Evolutionary conservation across 176 grass and related monocot genomes (phyloP), one percentile per base, ranked within the genome.

Genomic region (Aegilops bicornis): DNA sequence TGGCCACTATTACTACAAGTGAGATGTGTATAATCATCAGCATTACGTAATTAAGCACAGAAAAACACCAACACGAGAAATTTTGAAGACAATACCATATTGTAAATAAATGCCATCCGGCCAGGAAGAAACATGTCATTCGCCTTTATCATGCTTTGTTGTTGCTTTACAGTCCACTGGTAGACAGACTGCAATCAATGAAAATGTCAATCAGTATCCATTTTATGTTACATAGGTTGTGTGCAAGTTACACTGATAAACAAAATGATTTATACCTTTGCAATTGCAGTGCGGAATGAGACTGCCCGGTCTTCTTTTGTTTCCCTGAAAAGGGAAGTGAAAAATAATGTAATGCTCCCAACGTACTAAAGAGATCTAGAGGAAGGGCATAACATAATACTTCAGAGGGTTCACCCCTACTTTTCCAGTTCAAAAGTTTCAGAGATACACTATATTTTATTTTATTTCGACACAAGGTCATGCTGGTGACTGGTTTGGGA

Each of bases 81-180:
- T 35, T 64, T 54, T 42, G 22, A 80, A 73, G 79, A 36, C 5
- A 45, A 72, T 99, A 99, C 97, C 97, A 94, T 89, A 77, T 99
- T 93, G 87, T 91, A 96, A 88, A 99, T 95, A 74, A 96, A 99
- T 88, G 94, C 87, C 97, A 96, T 96, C 48, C 97, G 88, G 68
- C 94, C 97, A 90, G 94, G 97, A 88, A 99, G 94, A 88, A 99
- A 99, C 92, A 99, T 87, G 48, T 99, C 94, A 62, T 94, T 99
- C 22, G 89, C 82, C 78, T 98, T 99, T 54, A 89, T 93, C 78
- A 89, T 91, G 85, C 90, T 91, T 84, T 92, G 94, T 82, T 92
- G 94, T 84, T 92, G 94, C 77, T 94, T 99, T 86, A 96, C 73
- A 32, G 96, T 99, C 97, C 92, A 99, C 79, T 96, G 89, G 84